A percentile compares a stretch with the other conserved stretches of the same genome.
These are phyloP conservation scores for Fusarium pilosicola DNA, from an alignment of 2,329 filamentous ascomycete species.

Conservation along the genomic window DNA sequence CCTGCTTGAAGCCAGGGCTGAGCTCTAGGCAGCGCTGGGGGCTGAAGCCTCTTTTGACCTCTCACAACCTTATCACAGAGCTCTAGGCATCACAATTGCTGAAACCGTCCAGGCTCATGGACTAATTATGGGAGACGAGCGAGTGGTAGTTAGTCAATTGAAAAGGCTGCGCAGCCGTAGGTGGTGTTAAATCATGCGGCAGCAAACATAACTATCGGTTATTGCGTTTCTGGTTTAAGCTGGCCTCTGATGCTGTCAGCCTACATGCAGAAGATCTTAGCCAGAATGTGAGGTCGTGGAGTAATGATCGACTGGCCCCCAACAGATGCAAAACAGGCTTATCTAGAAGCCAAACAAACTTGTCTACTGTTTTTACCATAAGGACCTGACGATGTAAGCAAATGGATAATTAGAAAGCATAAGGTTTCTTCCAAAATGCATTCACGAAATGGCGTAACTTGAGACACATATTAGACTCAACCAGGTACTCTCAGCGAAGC, in stretches of 20 bases:
- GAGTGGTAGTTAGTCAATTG: not conserved
- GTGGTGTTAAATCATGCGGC: no score
- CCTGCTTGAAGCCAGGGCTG: not conserved
- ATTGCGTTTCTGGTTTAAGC: not conserved
- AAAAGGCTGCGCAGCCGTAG: not conserved
- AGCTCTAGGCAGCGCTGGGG: slow-evolving; percentile 2
- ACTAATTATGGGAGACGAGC: not conserved
- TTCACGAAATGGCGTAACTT: not conserved
- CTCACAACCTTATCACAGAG: not conserved
- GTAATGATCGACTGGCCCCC: not conserved
- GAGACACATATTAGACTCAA: no score
- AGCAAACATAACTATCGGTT: not conserved
- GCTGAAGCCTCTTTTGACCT: no score
- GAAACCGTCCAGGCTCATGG: not conserved
- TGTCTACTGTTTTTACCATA: no score
- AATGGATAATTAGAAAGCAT: no score
- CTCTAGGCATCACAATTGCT: slow-evolving; percentile 8
- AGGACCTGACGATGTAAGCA: not conserved
- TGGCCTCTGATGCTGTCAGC: not conserved
- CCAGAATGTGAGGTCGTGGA: not conserved
- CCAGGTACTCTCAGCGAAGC: no score
- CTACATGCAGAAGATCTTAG: not conserved
- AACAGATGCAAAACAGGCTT: not conserved
- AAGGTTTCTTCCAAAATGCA: not conserved
- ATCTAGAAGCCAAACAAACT: not conserved